Evolutionary conservation across 2,329 filamentous ascomycete genomes (phyloP).

Genomic region (Trichoderma atrobrunneum): DNA sequence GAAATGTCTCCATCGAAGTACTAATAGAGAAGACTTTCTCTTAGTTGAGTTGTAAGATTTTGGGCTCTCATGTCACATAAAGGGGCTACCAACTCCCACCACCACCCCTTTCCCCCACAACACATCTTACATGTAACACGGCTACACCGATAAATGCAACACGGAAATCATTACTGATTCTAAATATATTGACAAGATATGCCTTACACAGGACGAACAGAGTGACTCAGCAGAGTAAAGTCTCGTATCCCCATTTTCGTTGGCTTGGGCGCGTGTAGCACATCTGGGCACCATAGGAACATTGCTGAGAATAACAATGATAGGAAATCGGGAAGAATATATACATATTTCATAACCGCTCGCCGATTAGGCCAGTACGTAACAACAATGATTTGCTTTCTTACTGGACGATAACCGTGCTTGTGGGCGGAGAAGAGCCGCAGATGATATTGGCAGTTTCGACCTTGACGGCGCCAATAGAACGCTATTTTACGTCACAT

Average conservation of each 20-base stretch:
- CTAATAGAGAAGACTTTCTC: background rate
- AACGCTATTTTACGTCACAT: background rate
- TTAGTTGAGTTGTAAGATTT: background rate
- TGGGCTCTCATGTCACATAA: background rate
- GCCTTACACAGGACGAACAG: too few species aligned
- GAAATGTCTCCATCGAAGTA: background rate
- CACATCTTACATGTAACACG: background rate
- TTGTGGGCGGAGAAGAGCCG: background rate
- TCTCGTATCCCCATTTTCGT: background rate
- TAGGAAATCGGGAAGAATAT: background rate
- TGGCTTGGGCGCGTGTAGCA: background rate
- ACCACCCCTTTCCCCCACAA: background rate
- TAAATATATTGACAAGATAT: background rate
- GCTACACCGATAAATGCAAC: background rate
- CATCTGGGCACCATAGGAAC: background rate
- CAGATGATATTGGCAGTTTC: background rate
- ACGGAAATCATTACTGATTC: background rate
- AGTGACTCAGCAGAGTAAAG: background rate
- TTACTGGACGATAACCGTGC: background rate
- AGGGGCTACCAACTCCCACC: background rate
- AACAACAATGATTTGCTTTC: background rate
- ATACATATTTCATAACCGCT: background rate
- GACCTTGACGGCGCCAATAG: background rate
- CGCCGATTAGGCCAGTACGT: background rate
- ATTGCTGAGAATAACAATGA: background rate